Evolutionary conservation across 1,284 basidiomycete species (phyloP), one percentile per base, ranked within the genome.

Genomic region (Flammula alnicola): DNA sequence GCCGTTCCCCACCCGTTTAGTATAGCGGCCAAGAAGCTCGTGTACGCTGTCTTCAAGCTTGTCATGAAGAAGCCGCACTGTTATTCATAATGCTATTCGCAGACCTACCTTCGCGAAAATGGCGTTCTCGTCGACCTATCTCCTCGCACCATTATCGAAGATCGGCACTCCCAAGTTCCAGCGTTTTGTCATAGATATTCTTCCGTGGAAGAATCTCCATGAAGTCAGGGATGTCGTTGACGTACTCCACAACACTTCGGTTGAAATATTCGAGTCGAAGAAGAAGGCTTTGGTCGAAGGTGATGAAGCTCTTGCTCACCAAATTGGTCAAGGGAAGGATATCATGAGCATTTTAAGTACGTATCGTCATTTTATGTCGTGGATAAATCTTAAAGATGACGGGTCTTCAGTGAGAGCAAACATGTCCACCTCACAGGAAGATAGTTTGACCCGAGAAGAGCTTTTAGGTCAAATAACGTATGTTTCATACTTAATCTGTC

Each of bases 281-380:
- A 66, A 63, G 47, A 52, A 49, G 29, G 63, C 63, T 8, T 48
- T 71, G 12, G 43, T 32, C 31, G 47, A 51, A 17, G 61, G 63
- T 4, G 58, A 66, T 26, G 56, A 58, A 19, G 57, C 52, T 6
- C 10, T 59, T 10, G 54, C 45, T 12, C 54, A 52, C 14, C 64
- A 71, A 46, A 57, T 72, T 16, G 64, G 63, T 7, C 52, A 67
- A 30, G 74, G 73, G 5, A 74, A 72, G 49, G 78, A 80, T 55
- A 63, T 78, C 38, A 70, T 78, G 57, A 77, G 74, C 45, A 67
- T 78, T n/a, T 68, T 79, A 38, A 60, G 75, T 63, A 16, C 20
- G 14, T 22, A 30, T 25, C n/a, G 5, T n/a, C 4, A n/a, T 14
- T 30, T 4, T 16, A 7, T 16, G 41, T 12, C 2, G 7, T 4